Percentiles rank a stretch among this genome's conserved stretches.
Conservation (phyloP, 129 eudicot genomes). For the Glebionis coronaria region DNA sequence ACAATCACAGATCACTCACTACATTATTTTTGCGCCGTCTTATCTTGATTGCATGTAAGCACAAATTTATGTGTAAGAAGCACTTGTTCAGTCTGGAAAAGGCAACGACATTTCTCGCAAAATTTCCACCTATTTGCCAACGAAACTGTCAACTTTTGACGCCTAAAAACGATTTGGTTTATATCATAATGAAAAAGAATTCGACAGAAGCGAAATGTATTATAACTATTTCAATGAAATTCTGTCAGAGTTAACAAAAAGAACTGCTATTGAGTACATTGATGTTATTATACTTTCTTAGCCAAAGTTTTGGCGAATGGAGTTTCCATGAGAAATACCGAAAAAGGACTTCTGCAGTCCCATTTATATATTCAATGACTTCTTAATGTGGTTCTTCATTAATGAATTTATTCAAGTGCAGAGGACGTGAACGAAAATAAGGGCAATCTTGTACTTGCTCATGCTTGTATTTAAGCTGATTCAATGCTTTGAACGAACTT, state of each 20-base stretch:
- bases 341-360: conserved; percentile 1
- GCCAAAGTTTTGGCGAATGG: conserved; percentile 19
- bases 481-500: conserved; percentile 63
- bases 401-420: conserved; percentile 25
- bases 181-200: too few relatives aligned
- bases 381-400: conserved; percentile 8
- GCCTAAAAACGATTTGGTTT: neutral
- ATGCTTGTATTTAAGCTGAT: conserved; percentile 35
- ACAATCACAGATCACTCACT: too few relatives aligned
- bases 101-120: too few relatives aligned
- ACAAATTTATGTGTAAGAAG: too few relatives aligned
- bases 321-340: conserved; percentile 1
- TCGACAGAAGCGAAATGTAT: too few relatives aligned
- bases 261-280: neutral
- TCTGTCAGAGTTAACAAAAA: too few relatives aligned
- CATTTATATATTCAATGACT: neutral
- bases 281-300: neutral
- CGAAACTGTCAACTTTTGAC: too few relatives aligned
- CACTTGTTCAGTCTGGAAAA: too few relatives aligned
- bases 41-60: too few relatives aligned
- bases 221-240: neutral
- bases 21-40: too few relatives aligned
- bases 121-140: too few relatives aligned
- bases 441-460: conserved; percentile 4
- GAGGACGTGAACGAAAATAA: too few relatives aligned